These are phyloP conservation scores for Eucalyptus paniculata DNA, from an alignment of 345 rosid species.

Conservation along the genomic window DNA sequence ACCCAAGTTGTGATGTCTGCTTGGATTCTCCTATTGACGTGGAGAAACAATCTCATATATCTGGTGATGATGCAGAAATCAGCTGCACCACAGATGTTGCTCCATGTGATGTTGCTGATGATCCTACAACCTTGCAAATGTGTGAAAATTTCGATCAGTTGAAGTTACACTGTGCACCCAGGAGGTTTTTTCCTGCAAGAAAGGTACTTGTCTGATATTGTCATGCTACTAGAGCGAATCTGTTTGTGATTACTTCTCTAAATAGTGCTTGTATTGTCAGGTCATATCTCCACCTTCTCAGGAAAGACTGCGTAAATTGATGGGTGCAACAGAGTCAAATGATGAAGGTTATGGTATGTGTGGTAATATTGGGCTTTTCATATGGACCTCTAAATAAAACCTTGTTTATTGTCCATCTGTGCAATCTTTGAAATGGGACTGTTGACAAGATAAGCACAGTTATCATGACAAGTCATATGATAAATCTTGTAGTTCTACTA, in stretches of 20 bases:
- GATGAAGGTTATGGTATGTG: conserved; percentile 40
- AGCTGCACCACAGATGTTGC: background rate
- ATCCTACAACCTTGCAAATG: background rate
- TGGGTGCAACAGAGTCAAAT: conserved; percentile 27
- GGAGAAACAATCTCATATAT: conserved; percentile 4
- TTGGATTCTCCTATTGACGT: conserved; percentile 2
- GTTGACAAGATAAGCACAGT: background rate
- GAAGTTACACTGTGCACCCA: conserved; percentile 23
- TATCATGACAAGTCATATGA: background rate
- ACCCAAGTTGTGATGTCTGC: background rate
- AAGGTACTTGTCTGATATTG: conserved; percentile 29
- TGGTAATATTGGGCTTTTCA: background rate
- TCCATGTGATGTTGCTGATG: background rate
- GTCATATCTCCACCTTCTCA: conserved; percentile 72
- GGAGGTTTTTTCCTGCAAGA: conserved; percentile 50
- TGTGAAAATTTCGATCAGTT: background rate
- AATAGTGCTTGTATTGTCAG: conserved; percentile 25
- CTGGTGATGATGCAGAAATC: conserved; percentile 3
- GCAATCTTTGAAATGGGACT: background rate
- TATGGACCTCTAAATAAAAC: background rate
- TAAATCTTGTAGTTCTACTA: background rate
- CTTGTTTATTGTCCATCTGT: background rate
- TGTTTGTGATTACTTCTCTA: background rate
- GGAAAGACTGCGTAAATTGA: conserved; percentile 49
- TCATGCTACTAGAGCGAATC: background rate